A percentile compares a stretch with the other conserved stretches of the same genome.
phyloP scores from a whole-genome alignment of 2,329 filamentous ascomycete genomes.

The Pseudocercospora pini-densiflorae region DNA sequence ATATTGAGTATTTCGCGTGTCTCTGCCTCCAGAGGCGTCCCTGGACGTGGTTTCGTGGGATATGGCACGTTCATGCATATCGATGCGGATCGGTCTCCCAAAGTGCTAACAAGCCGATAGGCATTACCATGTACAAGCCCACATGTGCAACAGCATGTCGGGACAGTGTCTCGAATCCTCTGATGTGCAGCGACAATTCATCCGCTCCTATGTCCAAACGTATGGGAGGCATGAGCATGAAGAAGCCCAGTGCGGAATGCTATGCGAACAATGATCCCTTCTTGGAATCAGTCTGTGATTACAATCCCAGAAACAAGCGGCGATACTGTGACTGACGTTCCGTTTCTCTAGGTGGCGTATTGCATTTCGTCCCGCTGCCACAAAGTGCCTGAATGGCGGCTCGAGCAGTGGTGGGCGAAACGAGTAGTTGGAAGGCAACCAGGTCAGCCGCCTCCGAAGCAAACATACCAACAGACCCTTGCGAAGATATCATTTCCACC shows the following conservation, averaged over 20 bases:
- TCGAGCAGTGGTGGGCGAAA: slow-evolving; percentile 39
- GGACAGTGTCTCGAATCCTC: slow-evolving; percentile 21
- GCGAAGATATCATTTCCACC: slow-evolving; percentile 32
- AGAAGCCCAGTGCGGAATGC: slow-evolving; percentile 33
- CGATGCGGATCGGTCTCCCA: neutral
- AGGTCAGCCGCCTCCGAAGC: slow-evolving; percentile 26
- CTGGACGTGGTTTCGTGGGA: slow-evolving; percentile 27
- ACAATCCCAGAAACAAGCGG: neutral
- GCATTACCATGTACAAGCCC: slow-evolving; percentile 29
- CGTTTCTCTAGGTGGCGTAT: slow-evolving; percentile 30
- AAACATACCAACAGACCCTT: slow-evolving; percentile 36
- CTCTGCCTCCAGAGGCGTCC: neutral
- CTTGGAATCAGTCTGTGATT: slow-evolving; percentile 27
- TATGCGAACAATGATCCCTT: slow-evolving; percentile 36
- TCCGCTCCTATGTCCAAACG: slow-evolving; percentile 14
- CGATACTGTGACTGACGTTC: neutral
- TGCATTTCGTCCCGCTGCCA: slow-evolving; percentile 37
- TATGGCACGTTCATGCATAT: slow-evolving; percentile 21
- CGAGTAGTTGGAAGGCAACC: slow-evolving; percentile 23
- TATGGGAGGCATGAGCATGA: slow-evolving; percentile 24
- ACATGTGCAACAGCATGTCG: slow-evolving; percentile 32
- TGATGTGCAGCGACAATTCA: slow-evolving; percentile 19
- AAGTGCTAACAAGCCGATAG: neutral
- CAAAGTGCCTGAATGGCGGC: slow-evolving; percentile 28
- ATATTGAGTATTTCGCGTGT: neutral